Evolutionary conservation across 2,329 filamentous ascomycete species (phyloP).

Genomic region (Cercospora nicotianae): DNA sequence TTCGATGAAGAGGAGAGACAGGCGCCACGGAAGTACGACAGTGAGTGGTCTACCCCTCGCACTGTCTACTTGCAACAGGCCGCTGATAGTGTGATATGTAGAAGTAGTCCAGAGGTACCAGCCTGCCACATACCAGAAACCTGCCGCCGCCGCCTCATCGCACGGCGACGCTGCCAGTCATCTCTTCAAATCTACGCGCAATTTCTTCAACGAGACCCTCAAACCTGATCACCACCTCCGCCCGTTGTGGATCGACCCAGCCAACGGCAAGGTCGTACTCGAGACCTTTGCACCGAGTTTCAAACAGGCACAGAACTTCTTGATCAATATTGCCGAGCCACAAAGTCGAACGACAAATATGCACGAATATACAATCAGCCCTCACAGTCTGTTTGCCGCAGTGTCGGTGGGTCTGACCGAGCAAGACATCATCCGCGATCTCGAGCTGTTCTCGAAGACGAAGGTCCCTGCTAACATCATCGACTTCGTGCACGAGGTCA

Average conservation of each 20-base stretch:
- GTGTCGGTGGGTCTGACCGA: conserved; percentile 91
- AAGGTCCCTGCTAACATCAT: conserved; percentile 78
- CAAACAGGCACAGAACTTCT: conserved; percentile 84
- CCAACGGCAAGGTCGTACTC: conserved; percentile 81
- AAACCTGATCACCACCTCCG: conserved; percentile 88
- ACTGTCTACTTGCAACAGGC: conserved; percentile 25
- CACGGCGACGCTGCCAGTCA: conserved; percentile 57
- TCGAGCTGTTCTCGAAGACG: conserved; percentile 87
- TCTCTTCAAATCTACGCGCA: conserved; percentile 59
- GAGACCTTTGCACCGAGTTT: conserved; percentile 92
- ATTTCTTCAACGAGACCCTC: conserved; percentile 78
- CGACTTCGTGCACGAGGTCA: conserved; percentile 77
- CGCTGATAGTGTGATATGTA: conserved; percentile 27
- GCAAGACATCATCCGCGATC: conserved; percentile 82
- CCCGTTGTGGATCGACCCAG: conserved; percentile 89
- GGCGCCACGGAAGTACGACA: conserved; percentile 41
- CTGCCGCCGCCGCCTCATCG: conserved; percentile 34
- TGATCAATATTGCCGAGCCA: conserved; percentile 94
- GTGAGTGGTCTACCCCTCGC: conserved; percentile 35
- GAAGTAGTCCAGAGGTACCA: conserved; percentile 55
- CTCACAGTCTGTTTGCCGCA: conserved; percentile 91
- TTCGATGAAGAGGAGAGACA: conserved; percentile 33
- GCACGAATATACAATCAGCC: conserved; percentile 89
- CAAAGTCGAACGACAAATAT: conserved; percentile 85
- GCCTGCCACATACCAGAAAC: conserved; percentile 51